These are phyloP conservation scores for Baeospora myosura DNA, from an alignment of 1,284 basidiomycete genomes.

Conservation along the genomic window DNA sequence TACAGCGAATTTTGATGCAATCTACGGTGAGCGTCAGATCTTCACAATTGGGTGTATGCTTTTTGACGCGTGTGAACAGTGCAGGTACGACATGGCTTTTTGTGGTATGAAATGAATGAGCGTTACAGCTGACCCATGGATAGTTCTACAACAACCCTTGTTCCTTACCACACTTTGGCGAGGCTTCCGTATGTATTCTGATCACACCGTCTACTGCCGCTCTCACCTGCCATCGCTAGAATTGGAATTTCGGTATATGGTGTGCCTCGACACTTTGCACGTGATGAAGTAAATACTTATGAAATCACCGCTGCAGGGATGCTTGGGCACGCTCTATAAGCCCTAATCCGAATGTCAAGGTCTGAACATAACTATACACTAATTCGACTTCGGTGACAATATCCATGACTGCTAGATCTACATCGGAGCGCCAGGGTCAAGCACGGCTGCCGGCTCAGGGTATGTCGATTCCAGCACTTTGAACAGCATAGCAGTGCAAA, in stretches of 20 bases:
- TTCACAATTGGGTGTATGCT: not conserved
- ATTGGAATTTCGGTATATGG: constrained; percentile 51
- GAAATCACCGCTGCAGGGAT: constrained; percentile 33
- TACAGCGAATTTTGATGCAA: constrained; percentile 45
- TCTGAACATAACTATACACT: too few relatives aligned
- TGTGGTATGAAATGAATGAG: too few relatives aligned
- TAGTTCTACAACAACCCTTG: constrained; percentile 45
- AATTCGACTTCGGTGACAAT: too few relatives aligned
- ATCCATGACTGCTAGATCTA: too few relatives aligned
- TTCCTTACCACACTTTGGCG: constrained; percentile 35
- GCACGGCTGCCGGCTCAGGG: constrained; percentile 49
- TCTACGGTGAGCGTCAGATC: constrained; percentile 40
- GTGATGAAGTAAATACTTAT: not conserved
- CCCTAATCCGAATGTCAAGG: constrained; percentile 51
- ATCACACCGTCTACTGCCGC: constrained; percentile 2
- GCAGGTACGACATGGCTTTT: too few relatives aligned
- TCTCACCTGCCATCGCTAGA: constrained; percentile 20
- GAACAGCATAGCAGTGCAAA: constrained; percentile 41
- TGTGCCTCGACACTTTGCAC: constrained; percentile 15
- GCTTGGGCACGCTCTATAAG: constrained; percentile 50
- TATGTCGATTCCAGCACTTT: constrained; percentile 43
- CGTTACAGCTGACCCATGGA: not conserved
- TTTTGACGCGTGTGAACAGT: too few relatives aligned
- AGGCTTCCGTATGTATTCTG: constrained; percentile 28
- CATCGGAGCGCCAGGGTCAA: constrained; percentile 53